These are phyloP conservation scores for Ceratobasidium sp. DNA, from an alignment of 1,284 basidiomycete genomes.

Conservation along the genomic window DNA sequence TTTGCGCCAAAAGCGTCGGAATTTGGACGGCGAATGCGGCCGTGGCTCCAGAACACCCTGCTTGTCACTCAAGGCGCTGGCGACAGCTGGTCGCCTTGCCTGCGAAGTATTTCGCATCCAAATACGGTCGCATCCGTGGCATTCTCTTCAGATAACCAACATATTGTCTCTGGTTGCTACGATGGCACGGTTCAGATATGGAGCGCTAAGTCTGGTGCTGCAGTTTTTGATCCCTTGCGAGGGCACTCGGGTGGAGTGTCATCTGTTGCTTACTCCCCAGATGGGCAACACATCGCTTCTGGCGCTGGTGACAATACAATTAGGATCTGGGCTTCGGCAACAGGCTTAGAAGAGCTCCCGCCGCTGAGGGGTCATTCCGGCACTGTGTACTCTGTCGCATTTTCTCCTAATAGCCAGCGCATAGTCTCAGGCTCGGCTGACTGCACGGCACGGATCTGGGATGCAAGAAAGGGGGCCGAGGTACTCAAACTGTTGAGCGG, in stretches of 20 bases:
- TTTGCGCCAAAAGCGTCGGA: background rate
- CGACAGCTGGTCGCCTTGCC: background rate
- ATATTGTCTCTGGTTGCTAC: background rate
- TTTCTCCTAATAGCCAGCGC: background rate
- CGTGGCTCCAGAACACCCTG: background rate
- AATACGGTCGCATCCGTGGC: background rate
- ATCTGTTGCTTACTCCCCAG: slow-evolving; percentile 56
- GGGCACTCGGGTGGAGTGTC: slow-evolving; percentile 51
- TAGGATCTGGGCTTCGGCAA: slow-evolving; percentile 44
- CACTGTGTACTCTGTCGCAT: background rate
- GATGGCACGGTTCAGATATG: slow-evolving; percentile 56
- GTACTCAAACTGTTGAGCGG: background rate
- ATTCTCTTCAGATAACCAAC: background rate
- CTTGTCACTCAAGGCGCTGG: background rate
- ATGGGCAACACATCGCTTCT: slow-evolving; percentile 51
- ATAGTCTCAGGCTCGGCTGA: slow-evolving; percentile 1
- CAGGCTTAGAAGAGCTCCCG: background rate
- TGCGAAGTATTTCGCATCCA: background rate
- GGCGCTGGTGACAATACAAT: slow-evolving; percentile 21
- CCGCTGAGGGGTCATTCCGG: slow-evolving; percentile 1
- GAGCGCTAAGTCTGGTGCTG: slow-evolving; percentile 58
- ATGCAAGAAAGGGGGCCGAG: background rate
- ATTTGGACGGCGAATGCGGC: background rate
- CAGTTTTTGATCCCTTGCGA: slow-evolving; percentile 56
- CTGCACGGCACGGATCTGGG: background rate